phyloP scores from a whole-genome alignment of 1,284 basidiomycete genomes.

The Amylostereum areolatum region DNA sequence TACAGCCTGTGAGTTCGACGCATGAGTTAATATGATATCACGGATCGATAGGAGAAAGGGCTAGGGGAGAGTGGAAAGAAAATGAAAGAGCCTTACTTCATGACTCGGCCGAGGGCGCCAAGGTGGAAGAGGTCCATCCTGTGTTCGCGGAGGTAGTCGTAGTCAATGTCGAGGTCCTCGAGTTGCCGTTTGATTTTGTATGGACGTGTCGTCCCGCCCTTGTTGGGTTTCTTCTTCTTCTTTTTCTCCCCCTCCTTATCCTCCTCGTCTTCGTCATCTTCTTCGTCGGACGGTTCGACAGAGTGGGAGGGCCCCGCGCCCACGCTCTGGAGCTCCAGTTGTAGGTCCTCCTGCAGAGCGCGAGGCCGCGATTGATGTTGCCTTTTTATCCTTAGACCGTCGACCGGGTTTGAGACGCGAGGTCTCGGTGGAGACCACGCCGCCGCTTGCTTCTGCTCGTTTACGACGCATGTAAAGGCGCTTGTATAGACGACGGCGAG shows the following conservation, averaged over 20 bases:
- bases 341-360: conserved; percentile 12
- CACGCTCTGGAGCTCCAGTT: not conserved
- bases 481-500: conserved; percentile 52
- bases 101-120: conserved; percentile 26
- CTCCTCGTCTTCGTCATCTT: conserved; percentile 13
- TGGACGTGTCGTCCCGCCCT: conserved; percentile 34
- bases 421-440: conserved; percentile 22
- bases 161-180: conserved; percentile 34
- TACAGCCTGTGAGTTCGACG: conserved; percentile 4
- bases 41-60: not conserved
- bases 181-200: conserved; percentile 40
- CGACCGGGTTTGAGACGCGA: conserved; percentile 41
- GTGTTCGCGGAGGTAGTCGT: conserved; percentile 30
- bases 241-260: conserved; percentile 5
- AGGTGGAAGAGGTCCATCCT: conserved; percentile 49
- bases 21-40: not conserved
- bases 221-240: conserved; percentile 14
- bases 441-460: conserved; percentile 45
- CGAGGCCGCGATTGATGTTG: conserved; percentile 17
- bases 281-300: not conserved
- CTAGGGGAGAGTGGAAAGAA: not conserved
- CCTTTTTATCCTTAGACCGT: conserved; percentile 21
- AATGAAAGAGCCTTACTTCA: too few relatives aligned
- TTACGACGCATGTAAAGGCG: conserved; percentile 69
- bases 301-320: not conserved